phyloP scores from a whole-genome alignment of 345 rosid species.

The Eucalyptus fibrosa region DNA sequence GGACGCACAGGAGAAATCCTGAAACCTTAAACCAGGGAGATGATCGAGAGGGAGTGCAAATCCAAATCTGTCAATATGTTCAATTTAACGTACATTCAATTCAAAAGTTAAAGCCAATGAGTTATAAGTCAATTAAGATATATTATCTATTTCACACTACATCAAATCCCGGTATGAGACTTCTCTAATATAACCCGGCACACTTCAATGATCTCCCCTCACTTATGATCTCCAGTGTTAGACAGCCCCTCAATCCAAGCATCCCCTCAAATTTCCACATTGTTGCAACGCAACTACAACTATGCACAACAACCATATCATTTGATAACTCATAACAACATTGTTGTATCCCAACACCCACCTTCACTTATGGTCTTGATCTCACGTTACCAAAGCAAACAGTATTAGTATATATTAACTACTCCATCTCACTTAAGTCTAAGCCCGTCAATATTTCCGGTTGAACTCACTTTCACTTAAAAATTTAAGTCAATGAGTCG shows the following conservation, averaged over 20 bases:
- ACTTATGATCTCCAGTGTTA: not conserved
- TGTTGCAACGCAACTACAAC: not conserved
- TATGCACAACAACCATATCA: not conserved
- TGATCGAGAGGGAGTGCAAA: not conserved
- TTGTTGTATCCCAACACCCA: not conserved
- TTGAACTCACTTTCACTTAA: not conserved
- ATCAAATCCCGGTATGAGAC: not conserved
- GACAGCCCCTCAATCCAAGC: not conserved
- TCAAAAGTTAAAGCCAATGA: not conserved
- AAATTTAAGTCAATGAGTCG: not conserved
- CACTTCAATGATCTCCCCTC: not conserved
- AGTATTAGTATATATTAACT: no score
- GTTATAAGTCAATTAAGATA: not conserved
- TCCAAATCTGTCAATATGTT: not conserved
- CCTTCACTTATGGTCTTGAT: not conserved
- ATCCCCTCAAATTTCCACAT: not conserved
- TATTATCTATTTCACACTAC: not conserved
- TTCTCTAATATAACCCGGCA: not conserved
- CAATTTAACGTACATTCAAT: not conserved
- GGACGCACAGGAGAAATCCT: not conserved
- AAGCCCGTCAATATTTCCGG: accelerated
- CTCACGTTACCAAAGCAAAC: not conserved
- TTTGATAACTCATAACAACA: not conserved
- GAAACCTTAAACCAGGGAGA: not conserved
- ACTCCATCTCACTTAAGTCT: no score